A percentile compares a stretch with the other conserved stretches of the same genome.
phyloP scores from a whole-genome alignment of 768 basidiomycete species.

The Auricularia sp. region DNA sequence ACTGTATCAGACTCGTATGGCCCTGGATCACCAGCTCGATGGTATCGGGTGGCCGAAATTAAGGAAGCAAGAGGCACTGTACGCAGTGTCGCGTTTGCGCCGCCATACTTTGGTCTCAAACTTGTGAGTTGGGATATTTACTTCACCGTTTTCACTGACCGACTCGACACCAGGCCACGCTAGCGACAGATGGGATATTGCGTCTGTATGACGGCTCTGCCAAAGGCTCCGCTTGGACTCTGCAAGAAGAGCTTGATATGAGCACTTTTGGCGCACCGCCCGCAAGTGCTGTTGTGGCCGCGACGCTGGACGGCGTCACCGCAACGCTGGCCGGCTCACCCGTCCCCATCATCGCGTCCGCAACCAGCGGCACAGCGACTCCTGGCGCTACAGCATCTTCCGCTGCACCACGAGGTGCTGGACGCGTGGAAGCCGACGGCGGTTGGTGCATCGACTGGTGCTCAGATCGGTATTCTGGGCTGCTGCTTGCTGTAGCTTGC shows the following conservation, averaged over 20 bases:
- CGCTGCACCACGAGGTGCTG: constrained; percentile 24
- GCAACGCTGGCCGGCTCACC: neutral
- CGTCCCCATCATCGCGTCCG: neutral
- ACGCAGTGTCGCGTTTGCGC: constrained; percentile 77
- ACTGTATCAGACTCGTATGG: neutral
- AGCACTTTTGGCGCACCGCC: neutral
- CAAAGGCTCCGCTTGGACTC: neutral
- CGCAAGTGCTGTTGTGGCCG: neutral
- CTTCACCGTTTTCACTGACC: too few relatives aligned
- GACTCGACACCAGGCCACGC: constrained; percentile 25
- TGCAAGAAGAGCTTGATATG: neutral
- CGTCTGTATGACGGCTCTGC: constrained; percentile 72
- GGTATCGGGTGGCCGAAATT: constrained; percentile 65
- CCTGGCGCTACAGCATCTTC: neutral
- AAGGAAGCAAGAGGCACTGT: constrained; percentile 82
- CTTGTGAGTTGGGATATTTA: constrained; percentile 34
- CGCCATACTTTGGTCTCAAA: constrained; percentile 79
- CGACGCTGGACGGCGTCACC: neutral
- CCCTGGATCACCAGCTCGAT: constrained; percentile 30
- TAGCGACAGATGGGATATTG: constrained; percentile 79
- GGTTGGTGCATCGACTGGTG: constrained; percentile 96
- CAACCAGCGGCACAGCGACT: neutral
- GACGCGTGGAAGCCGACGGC: constrained; percentile 74
- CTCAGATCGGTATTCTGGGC: constrained; percentile 92
- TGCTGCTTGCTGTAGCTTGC: constrained; percentile 60